These are phyloP conservation scores for Nicotiana undulata DNA, from an alignment of 257 asterid species.

Conservation along the genomic window DNA sequence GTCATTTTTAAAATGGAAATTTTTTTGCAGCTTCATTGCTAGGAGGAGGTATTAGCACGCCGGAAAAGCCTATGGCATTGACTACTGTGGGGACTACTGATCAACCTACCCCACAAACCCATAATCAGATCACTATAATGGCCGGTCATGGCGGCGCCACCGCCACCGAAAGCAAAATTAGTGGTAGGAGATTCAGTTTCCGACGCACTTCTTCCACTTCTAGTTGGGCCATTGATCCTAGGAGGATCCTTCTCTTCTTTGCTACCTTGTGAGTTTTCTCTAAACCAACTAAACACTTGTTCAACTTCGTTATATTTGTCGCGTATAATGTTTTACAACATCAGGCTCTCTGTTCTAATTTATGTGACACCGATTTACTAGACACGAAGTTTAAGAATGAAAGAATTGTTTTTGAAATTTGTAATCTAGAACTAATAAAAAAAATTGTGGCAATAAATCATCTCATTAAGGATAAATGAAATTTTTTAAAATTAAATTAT, in stretches of 20 bases:
- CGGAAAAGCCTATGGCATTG: constrained; percentile 51
- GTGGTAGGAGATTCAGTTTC: constrained; percentile 37
- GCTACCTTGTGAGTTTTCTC: constrained; percentile 58
- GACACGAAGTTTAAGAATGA: no score
- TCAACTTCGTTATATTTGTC: neutral
- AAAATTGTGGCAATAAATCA: no score
- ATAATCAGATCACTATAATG: constrained; percentile 69
- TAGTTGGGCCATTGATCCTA: constrained; percentile 41
- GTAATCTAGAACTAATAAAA: no score
- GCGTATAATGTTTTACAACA: no score
- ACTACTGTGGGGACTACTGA: constrained; percentile 35
- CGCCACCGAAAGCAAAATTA: constrained; percentile 29
- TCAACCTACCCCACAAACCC: constrained; percentile 36
- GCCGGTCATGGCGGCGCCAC: constrained; percentile 21
- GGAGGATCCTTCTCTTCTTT: constrained; percentile 65
- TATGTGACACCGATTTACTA: no score
- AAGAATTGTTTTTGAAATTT: no score
- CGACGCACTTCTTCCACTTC: constrained; percentile 47
- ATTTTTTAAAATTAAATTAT: no score
- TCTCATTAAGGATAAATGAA: no score
- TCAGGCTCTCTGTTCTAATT: no score
- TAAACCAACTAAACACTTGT: neutral
- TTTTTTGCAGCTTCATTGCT: constrained; percentile 50
- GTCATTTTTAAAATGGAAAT: constrained; percentile 1
- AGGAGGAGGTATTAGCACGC: constrained; percentile 48